Percentiles rank a stretch among this genome's conserved stretches.
Evolutionary conservation across 2,329 filamentous ascomycete genomes (phyloP).

Genomic region (Ciborinia camelliae): DNA sequence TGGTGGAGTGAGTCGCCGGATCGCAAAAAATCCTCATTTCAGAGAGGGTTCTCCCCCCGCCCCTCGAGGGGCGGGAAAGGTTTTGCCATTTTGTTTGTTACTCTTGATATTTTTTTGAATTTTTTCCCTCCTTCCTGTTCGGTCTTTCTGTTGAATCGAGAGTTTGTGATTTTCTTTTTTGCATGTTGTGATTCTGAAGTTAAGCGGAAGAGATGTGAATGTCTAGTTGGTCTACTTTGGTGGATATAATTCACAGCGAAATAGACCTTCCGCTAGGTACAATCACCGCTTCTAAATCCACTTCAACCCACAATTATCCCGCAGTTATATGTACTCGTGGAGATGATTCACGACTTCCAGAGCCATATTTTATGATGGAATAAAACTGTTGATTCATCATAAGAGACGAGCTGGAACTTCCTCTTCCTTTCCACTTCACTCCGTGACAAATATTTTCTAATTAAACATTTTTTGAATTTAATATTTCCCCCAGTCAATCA

Average conservation of each 20-base stretch:
- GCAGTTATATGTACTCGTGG: background rate
- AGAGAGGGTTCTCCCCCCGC: constrained; percentile 1
- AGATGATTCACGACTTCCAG: background rate
- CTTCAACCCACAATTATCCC: background rate
- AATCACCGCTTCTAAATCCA: background rate
- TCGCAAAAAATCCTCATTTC: constrained; percentile 1
- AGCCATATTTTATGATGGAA: background rate
- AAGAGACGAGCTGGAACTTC: too few relatives aligned
- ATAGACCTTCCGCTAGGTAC: background rate
- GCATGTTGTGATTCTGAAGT: background rate
- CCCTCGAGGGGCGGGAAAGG: background rate
- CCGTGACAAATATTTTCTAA: too few relatives aligned
- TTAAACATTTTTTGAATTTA: too few relatives aligned
- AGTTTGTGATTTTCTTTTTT: background rate
- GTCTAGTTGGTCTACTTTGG: background rate
- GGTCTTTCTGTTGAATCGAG: too few relatives aligned
- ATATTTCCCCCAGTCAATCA: too few relatives aligned
- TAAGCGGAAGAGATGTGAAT: background rate
- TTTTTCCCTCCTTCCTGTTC: too few relatives aligned
- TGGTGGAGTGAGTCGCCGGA: constrained; percentile 3
- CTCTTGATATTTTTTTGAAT: background rate
- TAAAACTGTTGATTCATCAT: background rate
- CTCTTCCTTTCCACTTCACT: too few relatives aligned
- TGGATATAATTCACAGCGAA: background rate
- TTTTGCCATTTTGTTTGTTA: background rate